A percentile compares a stretch with the other conserved stretches of the same genome.
These are phyloP conservation scores for Hanseniaspora occidentalis DNA, from an alignment of 805 yeast species.

Conservation along the genomic window DNA sequence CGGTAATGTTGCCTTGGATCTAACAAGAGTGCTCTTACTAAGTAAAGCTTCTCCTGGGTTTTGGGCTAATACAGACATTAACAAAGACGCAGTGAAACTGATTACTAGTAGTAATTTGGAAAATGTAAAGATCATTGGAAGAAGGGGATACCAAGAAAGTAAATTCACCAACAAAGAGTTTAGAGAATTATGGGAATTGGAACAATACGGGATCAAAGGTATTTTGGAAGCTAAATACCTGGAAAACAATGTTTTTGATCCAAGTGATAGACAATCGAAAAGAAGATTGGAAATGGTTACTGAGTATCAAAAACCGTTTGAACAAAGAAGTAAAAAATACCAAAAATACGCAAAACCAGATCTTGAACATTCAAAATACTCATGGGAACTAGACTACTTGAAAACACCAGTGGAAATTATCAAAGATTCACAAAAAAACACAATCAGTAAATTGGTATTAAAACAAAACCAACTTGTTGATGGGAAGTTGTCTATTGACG, in stretches of 20 bases:
- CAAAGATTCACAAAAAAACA: slow-evolving; percentile 26
- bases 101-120: slow-evolving; percentile 43
- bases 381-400: slow-evolving; percentile 63
- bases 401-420: slow-evolving; percentile 47
- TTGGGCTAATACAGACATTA: slow-evolving; percentile 65
- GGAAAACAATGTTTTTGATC: slow-evolving; percentile 14
- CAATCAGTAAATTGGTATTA: slow-evolving; percentile 17
- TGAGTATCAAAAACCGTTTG: slow-evolving; percentile 32
- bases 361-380: background rate
- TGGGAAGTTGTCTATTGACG: slow-evolving; percentile 11
- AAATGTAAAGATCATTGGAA: slow-evolving; percentile 61
- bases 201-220: slow-evolving; percentile 37
- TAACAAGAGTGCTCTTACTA: slow-evolving; percentile 59
- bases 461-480: slow-evolving; percentile 12
- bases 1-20: slow-evolving; percentile 92
- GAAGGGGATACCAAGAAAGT: slow-evolving; percentile 75
- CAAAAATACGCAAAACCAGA: slow-evolving; percentile 14
- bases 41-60: slow-evolving; percentile 35
- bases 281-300: slow-evolving; percentile 53
- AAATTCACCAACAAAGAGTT: slow-evolving; percentile 90
- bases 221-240: slow-evolving; percentile 29
- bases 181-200: slow-evolving; percentile 64
- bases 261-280: slow-evolving; percentile 40
- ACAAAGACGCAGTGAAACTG: slow-evolving; percentile 42
- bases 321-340: slow-evolving; percentile 19